These are phyloP conservation scores for Salvia miltiorrhiza DNA, from an alignment of 257 asterid genomes.

Conservation along the genomic window DNA sequence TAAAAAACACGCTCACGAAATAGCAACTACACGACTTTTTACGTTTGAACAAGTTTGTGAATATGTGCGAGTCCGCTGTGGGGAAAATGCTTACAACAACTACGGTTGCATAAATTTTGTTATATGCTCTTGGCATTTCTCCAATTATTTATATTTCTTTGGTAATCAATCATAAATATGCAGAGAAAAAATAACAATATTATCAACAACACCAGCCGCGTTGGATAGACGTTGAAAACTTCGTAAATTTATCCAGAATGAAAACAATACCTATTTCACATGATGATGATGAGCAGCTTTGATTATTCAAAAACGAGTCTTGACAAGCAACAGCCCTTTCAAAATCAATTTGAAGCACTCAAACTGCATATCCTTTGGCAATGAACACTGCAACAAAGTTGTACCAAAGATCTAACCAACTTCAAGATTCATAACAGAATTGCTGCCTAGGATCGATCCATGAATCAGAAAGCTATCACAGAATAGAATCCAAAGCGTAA, in stretches of 20 bases:
- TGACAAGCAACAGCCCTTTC: no score
- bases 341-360: no score
- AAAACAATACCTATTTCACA: neutral
- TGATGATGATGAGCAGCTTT: neutral
- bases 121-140: neutral
- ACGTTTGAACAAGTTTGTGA: no score
- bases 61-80: neutral
- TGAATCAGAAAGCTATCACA: neutral
- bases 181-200: neutral
- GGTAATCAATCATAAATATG: neutral
- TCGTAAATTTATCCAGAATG: neutral
- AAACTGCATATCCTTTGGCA: no score
- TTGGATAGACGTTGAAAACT: neutral
- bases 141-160: neutral
- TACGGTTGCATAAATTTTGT: neutral
- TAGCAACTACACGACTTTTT: neutral
- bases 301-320: neutral
- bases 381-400: no score
- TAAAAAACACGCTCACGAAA: neutral
- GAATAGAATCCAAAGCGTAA: neutral
- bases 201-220: neutral
- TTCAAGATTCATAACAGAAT: neutral
- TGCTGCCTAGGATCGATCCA: neutral
- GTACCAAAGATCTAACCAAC: neutral
- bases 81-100: neutral